A percentile compares a stretch with the other conserved stretches of the same genome.
Conservation (phyloP, 108 stramenopile genomes). For the Skeletonema menzelii region DNA sequence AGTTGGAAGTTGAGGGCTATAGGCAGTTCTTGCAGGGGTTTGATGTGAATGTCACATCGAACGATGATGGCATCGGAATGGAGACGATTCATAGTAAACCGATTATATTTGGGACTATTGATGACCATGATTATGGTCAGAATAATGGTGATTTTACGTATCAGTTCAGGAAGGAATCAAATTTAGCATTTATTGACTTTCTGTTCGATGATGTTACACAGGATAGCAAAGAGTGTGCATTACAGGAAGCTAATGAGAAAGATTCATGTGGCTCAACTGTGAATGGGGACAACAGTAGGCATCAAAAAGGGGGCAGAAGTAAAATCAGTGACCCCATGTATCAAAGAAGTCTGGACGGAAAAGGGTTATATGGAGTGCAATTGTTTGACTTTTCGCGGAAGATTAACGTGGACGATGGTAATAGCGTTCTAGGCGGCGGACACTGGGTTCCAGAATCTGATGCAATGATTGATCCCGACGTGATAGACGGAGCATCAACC, state of each 20-base stretch:
- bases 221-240: slow-evolving; percentile 3
- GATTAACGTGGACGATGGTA: slow-evolving; percentile 3
- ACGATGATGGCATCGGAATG: neutral
- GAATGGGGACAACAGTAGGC: neutral
- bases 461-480: slow-evolving; percentile 77
- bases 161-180: slow-evolving; percentile 40
- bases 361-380: slow-evolving; percentile 82
- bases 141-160: slow-evolving; percentile 77
- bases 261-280: neutral
- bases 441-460: slow-evolving; percentile 60
- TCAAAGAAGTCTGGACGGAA: slow-evolving; percentile 50
- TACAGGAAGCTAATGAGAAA: neutral
- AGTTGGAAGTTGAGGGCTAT: slow-evolving; percentile 57
- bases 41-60: slow-evolving; percentile 13
- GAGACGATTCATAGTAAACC: slow-evolving; percentile 7
- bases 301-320: neutral
- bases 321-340: slow-evolving; percentile 47
- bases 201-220: slow-evolving; percentile 27
- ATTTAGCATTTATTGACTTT: slow-evolving; percentile 67
- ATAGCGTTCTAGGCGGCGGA: slow-evolving; percentile 27
- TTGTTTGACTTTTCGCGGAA: slow-evolving; percentile 72
- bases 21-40: slow-evolving; percentile 44
- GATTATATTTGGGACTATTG: slow-evolving; percentile 73
- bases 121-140: slow-evolving; percentile 86
- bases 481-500: slow-evolving; percentile 18